phyloP scores from a whole-genome alignment of 441 rosid species.

The Brassica balearica region DNA sequence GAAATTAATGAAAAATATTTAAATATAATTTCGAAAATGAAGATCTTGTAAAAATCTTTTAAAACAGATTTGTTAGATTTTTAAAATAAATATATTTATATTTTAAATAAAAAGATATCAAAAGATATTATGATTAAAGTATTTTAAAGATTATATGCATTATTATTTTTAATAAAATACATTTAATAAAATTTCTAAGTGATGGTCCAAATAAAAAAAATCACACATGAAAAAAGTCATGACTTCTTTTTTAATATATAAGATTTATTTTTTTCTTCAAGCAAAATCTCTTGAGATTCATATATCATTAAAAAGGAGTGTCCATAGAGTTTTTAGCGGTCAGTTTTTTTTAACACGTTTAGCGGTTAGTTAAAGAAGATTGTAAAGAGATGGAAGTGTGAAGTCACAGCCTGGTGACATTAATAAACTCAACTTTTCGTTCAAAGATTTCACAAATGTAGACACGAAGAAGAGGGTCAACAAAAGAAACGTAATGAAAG shows the following conservation, averaged over 20 bases:
- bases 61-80: too few species aligned
- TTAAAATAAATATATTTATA: too few species aligned
- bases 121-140: too few species aligned
- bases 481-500: conserved; percentile 33
- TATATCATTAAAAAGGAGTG: neutral
- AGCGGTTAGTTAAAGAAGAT: conserved; percentile 13
- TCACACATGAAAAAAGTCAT: too few species aligned
- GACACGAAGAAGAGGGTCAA: conserved; percentile 36
- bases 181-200: too few species aligned
- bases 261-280: neutral
- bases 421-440: neutral
- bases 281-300: neutral
- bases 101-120: too few species aligned
- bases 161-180: too few species aligned
- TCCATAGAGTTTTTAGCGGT: neutral
- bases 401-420: conserved; percentile 20
- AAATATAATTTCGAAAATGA: too few species aligned
- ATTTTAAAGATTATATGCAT: too few species aligned
- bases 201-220: too few species aligned
- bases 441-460: neutral
- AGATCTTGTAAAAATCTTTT: too few species aligned
- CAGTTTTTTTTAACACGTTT: neutral
- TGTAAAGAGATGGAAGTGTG: neutral
- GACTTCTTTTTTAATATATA: neutral
- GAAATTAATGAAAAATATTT: too few species aligned